A percentile compares a stretch with the other conserved stretches of the same genome.
Evolutionary conservation across 352 stramenopile genomes (phyloP).

Genomic region (Halophytophthora batemanensis): DNA sequence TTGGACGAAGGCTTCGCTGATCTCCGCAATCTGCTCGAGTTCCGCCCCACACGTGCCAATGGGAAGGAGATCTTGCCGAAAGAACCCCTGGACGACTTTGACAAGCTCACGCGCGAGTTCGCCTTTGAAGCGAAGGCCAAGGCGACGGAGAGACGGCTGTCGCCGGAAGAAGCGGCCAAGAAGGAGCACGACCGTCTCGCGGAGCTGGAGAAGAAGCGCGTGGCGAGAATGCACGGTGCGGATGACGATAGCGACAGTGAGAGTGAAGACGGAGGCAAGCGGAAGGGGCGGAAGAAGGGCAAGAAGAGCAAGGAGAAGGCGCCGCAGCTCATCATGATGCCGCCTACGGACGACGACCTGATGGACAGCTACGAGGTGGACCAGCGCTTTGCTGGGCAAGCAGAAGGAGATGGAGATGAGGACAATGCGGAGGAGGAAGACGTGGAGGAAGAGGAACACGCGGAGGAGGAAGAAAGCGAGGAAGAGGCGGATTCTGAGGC

Average conservation of each 20-base stretch:
- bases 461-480: constrained; percentile 71
- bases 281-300: constrained; percentile 45
- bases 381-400: constrained; percentile 39
- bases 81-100: constrained; percentile 81
- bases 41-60: constrained; percentile 70
- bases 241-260: constrained; percentile 60
- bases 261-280: constrained; percentile 35
- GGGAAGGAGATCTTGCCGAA: constrained; percentile 63
- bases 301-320: constrained; percentile 52
- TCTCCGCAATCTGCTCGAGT: constrained; percentile 66
- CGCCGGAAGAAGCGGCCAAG: constrained; percentile 92
- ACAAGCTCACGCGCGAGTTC: constrained; percentile 74
- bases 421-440: constrained; percentile 43
- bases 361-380: constrained; percentile 83
- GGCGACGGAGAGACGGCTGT: constrained; percentile 93
- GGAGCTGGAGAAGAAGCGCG: constrained; percentile 91
- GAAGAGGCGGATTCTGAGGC: constrained; percentile 55
- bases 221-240: constrained; percentile 94
- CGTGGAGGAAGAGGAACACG: constrained; percentile 62
- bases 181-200: constrained; percentile 90
- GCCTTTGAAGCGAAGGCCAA: constrained; percentile 92
- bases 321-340: constrained; percentile 70
- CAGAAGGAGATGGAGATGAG: constrained; percentile 31
- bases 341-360: constrained; percentile 87
- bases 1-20: constrained; percentile 73